Percentiles rank a stretch among this genome's conserved stretches.
Conservation (phyloP, 148 eudicot genomes). For the Polygonum aviculare region DNA sequence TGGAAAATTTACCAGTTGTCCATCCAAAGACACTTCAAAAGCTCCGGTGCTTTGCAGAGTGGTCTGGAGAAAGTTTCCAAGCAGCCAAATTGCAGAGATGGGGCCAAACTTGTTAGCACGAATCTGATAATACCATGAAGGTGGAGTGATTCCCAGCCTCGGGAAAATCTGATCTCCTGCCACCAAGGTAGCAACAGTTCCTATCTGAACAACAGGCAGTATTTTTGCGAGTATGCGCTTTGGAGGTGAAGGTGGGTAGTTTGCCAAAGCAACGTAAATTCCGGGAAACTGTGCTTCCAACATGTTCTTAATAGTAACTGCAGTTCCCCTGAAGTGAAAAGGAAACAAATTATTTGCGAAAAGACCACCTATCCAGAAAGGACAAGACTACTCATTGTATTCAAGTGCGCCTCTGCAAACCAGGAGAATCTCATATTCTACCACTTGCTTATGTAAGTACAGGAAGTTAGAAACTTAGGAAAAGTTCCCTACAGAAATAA, state of each 20-base stretch:
- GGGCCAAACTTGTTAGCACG: conserved; percentile 95
- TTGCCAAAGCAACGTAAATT: conserved; percentile 62
- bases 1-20: conserved; percentile 47
- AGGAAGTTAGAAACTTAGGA: not conserved
- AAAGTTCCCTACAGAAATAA: not conserved
- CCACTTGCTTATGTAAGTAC: not conserved
- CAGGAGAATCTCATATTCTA: not conserved
- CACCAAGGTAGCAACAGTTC: conserved; percentile 54
- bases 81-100: conserved; percentile 85
- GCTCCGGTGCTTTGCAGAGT: conserved; percentile 86
- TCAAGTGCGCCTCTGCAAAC: not conserved
- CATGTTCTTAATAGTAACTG: conserved; percentile 91
- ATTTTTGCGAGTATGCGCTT: conserved; percentile 78
- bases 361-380: not conserved
- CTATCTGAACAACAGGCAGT: conserved; percentile 75
- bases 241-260: conserved; percentile 84
- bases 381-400: not conserved
- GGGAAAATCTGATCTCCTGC: conserved; percentile 96
- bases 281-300: conserved; percentile 82
- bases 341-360: not conserved
- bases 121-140: conserved; percentile 74
- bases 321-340: conserved; percentile 52
- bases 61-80: conserved; percentile 79
- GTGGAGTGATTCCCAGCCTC: conserved; percentile 80
- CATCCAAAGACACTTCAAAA: conserved; percentile 78